Percentiles rank a stretch among this genome's conserved stretches.
Conservation (phyloP, 768 basidiomycete genomes). For the Cystobasidium onofrii region DNA sequence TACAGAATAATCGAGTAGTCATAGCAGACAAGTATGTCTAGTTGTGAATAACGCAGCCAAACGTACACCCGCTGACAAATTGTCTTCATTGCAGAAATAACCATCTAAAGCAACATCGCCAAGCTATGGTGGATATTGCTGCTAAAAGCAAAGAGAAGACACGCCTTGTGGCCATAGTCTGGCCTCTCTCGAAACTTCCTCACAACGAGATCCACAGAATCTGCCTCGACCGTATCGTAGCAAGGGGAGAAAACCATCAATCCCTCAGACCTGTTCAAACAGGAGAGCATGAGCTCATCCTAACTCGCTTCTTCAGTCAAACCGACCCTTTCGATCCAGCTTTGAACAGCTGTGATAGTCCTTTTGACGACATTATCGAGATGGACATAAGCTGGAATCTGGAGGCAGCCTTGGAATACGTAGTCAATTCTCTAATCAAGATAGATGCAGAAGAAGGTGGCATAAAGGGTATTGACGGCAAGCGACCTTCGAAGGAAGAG, state of each 20-base stretch:
- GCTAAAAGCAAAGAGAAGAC: conserved; percentile 42
- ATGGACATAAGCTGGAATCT: conserved; percentile 58
- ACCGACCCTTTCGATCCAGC: conserved; percentile 56
- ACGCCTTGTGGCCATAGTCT: conserved; percentile 72
- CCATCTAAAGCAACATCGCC: conserved; percentile 72
- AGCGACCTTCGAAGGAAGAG: conserved; percentile 48
- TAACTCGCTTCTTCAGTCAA: conserved; percentile 70
- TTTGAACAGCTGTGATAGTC: conserved; percentile 49
- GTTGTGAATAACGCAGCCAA: no score
- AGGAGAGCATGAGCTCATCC: conserved; percentile 63
- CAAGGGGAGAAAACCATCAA: conserved; percentile 76
- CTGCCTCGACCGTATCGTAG: conserved; percentile 64
- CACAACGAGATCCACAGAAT: conserved; percentile 61
- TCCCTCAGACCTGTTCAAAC: conserved; percentile 58
- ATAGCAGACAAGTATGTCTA: conserved; percentile 86
- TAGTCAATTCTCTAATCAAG: conserved; percentile 55
- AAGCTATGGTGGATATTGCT: conserved; percentile 55
- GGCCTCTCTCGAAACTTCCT: conserved; percentile 56
- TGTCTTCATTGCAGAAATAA: no score
- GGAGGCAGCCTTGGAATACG: conserved; percentile 54
- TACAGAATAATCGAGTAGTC: conserved; percentile 64
- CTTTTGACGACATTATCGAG: conserved; percentile 58
- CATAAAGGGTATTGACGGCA: not conserved
- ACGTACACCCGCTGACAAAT: no score
- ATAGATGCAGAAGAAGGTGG: conserved; percentile 51